Conservation (phyloP, 306 rosid genomes). For the barrel medic (Medicago truncatula) region MtrunA17r5.0-ANR NC_053043.1:2855501-2856000, state of each 20-base stretch:
- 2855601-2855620: slow-evolving; percentile 78
- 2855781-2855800: slow-evolving; percentile 36
- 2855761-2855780: slow-evolving; percentile 69
- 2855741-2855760: slow-evolving; percentile 66
- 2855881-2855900: slow-evolving; percentile 76
- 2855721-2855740: slow-evolving; percentile 65
- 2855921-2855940: slow-evolving; percentile 86
- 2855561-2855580: slow-evolving; percentile 88
- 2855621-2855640: slow-evolving; percentile 58
- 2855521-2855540: slow-evolving; percentile 72
- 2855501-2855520: slow-evolving; percentile 60
- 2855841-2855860: slow-evolving; percentile 39
- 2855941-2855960: slow-evolving; percentile 68
- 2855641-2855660: slow-evolving; percentile 30
- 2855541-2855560: slow-evolving; percentile 86
- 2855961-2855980: slow-evolving; percentile 53
- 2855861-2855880: slow-evolving; percentile 80
- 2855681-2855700: slow-evolving; percentile 13
- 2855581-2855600: slow-evolving; percentile 68
- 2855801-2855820: slow-evolving; percentile 32
- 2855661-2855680: slow-evolving; percentile 34
- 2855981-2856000: slow-evolving; percentile 40
- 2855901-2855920: slow-evolving; percentile 90
- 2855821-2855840: slow-evolving; percentile 41
- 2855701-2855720: slow-evolving; percentile 62